These are phyloP conservation scores for Penicillium paradoxum DNA, from an alignment of 495 filamentous ascomycete species.

Conservation along the genomic window DNA sequence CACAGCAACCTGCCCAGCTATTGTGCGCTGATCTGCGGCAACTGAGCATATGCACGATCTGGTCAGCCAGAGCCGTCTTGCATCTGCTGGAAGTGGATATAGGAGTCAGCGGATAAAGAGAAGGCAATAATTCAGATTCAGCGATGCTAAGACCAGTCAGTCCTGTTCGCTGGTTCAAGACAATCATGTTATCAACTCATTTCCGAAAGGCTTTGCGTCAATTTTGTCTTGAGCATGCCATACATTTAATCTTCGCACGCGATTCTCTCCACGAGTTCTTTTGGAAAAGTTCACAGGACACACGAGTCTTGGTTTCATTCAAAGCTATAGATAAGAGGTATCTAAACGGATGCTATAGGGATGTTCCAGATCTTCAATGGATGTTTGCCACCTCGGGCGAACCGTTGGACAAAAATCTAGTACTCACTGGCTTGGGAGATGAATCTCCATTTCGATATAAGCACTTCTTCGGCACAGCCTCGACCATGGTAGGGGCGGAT, in stretches of 20 bases:
- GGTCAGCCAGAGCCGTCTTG: no score
- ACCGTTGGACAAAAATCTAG: conserved; percentile 46
- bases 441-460: conserved; percentile 45
- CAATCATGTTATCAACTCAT: no score
- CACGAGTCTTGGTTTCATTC: background rate
- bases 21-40: background rate
- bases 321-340: background rate
- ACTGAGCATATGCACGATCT: background rate
- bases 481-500: conserved; percentile 75
- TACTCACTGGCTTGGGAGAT: conserved; percentile 40
- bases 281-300: background rate
- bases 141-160: no score
- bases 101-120: no score
- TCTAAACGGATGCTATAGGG: background rate
- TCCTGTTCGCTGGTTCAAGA: no score
- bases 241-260: no score
- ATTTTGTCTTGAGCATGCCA: no score
- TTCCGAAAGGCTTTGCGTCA: no score
- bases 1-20: background rate
- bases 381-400: conserved; percentile 39
- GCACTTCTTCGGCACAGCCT: conserved; percentile 89
- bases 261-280: background rate
- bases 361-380: conserved; percentile 49
- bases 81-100: no score
- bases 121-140: no score